These are phyloP conservation scores for Daldinia grandis DNA, from an alignment of 495 filamentous ascomycete species.

Conservation along the genomic window DNA sequence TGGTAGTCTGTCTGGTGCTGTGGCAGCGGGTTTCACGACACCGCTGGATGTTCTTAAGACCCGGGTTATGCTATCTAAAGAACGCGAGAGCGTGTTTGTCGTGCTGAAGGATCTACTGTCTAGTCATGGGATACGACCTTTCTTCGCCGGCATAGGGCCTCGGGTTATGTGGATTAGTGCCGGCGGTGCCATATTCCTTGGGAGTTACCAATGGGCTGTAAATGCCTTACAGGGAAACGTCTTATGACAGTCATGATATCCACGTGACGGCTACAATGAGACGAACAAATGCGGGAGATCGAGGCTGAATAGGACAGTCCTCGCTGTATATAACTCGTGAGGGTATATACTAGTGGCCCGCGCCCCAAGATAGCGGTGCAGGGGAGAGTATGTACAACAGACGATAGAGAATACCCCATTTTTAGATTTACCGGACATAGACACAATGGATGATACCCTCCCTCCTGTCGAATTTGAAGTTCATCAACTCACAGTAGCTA, in stretches of 20 bases:
- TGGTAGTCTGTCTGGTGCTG: constrained; percentile 81
- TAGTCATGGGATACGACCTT: constrained; percentile 75
- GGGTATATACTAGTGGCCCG: constrained; percentile 30
- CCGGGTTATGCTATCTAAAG: constrained; percentile 84
- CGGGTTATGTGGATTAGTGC: constrained; percentile 92
- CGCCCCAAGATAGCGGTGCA: constrained; percentile 4
- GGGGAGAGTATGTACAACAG: constrained; percentile 39
- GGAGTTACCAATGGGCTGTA: constrained; percentile 91
- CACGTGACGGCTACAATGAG: background rate
- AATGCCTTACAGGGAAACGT: constrained; percentile 68
- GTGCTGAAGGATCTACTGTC: constrained; percentile 72
- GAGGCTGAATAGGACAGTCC: constrained; percentile 2
- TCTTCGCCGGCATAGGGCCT: constrained; percentile 89
- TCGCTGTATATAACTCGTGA: constrained; percentile 32
- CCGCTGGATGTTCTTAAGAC: constrained; percentile 97
- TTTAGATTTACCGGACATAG: constrained; percentile 39
- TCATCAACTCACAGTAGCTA: constrained; percentile 31
- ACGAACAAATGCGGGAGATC: constrained; percentile 1
- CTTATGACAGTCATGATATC: constrained; percentile 18
- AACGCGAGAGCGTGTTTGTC: constrained; percentile 63
- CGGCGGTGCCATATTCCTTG: constrained; percentile 93
- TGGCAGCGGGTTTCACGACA: constrained; percentile 90
- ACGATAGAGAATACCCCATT: constrained; percentile 40
- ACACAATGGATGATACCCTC: constrained; percentile 40
- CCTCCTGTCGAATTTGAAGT: constrained; percentile 6